Conservation (phyloP, 768 basidiomycete genomes). For the Trametes cingulata region DNA sequence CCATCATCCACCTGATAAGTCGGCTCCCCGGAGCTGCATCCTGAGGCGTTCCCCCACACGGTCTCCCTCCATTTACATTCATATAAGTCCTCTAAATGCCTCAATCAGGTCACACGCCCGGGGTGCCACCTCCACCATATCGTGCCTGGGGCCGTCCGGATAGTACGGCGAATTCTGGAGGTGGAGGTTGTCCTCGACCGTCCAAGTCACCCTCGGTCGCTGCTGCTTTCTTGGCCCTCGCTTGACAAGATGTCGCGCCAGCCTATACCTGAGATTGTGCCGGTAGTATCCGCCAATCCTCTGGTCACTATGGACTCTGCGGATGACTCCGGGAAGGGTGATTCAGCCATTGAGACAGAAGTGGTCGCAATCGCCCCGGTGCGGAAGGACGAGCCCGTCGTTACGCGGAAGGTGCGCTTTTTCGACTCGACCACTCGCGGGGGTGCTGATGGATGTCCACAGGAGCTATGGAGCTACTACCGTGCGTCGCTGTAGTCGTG, state of each 20-base stretch:
- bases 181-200: background rate
- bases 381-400: conserved; percentile 57
- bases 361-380: conserved; percentile 18
- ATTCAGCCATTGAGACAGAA: background rate
- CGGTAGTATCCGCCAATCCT: background rate
- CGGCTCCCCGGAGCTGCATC: conserved; percentile 5
- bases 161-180: background rate
- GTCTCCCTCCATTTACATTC: background rate
- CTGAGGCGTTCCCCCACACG: conserved; percentile 8
- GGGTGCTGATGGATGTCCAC: background rate
- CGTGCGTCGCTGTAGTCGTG: conserved; percentile 40
- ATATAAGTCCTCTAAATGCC: background rate
- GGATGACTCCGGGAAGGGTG: conserved; percentile 11
- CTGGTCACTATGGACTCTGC: conserved; percentile 2
- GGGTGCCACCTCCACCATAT: background rate
- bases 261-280: conserved; percentile 11
- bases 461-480: conserved; percentile 82
- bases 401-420: conserved; percentile 49
- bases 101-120: conserved; percentile 1
- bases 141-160: background rate
- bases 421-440: background rate
- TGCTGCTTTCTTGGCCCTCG: background rate
- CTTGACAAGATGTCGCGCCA: conserved; percentile 13
- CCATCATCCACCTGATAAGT: conserved; percentile 22
- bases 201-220: background rate